A percentile compares a stretch with the other conserved stretches of the same genome.
phyloP scores from a whole-genome alignment of 2,329 filamentous ascomycete species.

The Parastagonospora avenae region DNA sequence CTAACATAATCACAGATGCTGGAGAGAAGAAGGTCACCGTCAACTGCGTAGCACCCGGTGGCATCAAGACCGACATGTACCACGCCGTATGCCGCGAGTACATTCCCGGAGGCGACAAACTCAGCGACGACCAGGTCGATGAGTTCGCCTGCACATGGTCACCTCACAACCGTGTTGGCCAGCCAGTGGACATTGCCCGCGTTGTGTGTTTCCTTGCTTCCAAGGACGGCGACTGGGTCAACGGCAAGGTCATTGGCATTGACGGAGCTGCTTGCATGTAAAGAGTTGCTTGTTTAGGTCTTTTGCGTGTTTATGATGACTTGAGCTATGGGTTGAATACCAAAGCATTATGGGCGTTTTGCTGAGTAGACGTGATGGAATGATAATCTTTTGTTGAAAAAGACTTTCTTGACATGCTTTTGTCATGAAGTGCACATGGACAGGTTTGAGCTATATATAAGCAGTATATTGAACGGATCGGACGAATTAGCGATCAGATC shows the following conservation, averaged over 20 bases:
- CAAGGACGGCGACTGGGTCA: constrained; percentile 63
- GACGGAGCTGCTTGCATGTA: constrained; percentile 52
- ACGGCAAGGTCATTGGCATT: constrained; percentile 60
- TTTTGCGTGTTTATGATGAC: constrained; percentile 5
- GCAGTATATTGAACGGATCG: too few species aligned
- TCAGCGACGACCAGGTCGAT: constrained; percentile 63
- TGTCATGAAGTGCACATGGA: too few species aligned
- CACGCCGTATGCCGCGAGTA: constrained; percentile 68
- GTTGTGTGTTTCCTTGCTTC: constrained; percentile 66
- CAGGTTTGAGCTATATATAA: too few species aligned
- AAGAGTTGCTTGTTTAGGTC: constrained; percentile 16
- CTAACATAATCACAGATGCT: constrained; percentile 45
- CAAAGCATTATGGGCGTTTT: constrained; percentile 24
- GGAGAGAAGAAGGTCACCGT: constrained; percentile 62
- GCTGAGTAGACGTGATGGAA: constrained; percentile 12
- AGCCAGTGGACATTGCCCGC: constrained; percentile 70
- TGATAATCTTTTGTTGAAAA: not conserved
- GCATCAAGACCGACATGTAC: constrained; percentile 64
- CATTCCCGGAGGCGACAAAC: constrained; percentile 62
- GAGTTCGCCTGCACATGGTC: constrained; percentile 69
- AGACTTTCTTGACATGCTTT: too few species aligned
- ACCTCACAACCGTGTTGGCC: constrained; percentile 67
- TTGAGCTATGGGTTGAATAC: constrained; percentile 7
- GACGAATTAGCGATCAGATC: too few species aligned
- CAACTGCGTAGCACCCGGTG: constrained; percentile 65